phyloP scores from a whole-genome alignment of 1,284 basidiomycete genomes.

The Tilletiaria anomala region DNA sequence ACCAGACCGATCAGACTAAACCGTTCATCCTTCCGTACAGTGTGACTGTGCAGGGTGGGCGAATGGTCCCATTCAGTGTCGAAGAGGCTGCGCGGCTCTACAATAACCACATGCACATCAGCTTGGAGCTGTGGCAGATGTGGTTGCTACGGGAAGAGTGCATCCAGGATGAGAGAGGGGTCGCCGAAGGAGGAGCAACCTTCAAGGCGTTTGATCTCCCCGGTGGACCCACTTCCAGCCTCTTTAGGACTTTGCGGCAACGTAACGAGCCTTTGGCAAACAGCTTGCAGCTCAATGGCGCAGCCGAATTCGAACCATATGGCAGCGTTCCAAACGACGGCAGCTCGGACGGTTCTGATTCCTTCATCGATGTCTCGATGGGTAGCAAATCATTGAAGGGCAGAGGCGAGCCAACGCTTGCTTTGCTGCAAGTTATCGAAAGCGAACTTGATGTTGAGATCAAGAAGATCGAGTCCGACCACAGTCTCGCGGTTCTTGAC shows the following conservation, averaged over 20 bases:
- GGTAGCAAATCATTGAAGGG: too few species aligned
- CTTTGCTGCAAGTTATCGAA: not conserved
- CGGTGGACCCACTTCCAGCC: too few species aligned
- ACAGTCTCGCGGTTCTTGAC: conserved; percentile 29
- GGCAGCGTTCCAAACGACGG: too few species aligned
- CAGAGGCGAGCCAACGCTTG: not conserved
- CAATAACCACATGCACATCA: conserved; percentile 76
- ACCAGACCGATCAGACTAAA: conserved; percentile 86
- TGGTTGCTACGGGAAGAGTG: conserved; percentile 90
- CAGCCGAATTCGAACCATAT: too few species aligned
- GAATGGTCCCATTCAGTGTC: conserved; percentile 76
- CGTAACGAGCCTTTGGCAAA: too few species aligned
- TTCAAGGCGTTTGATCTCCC: too few species aligned
- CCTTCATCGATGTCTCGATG: too few species aligned
- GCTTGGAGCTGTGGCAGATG: conserved; percentile 77
- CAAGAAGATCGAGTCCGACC: conserved; percentile 16
- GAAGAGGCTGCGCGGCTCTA: conserved; percentile 89
- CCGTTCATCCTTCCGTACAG: conserved; percentile 96
- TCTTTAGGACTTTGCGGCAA: too few species aligned
- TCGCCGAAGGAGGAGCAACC: conserved; percentile 50
- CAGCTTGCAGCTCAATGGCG: too few species aligned
- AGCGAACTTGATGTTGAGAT: conserved; percentile 17
- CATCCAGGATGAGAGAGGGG: conserved; percentile 78
- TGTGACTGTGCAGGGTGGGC: conserved; percentile 39
- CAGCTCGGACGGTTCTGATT: too few species aligned